phyloP scores from a whole-genome alignment of 1,284 basidiomycete genomes.

The Sanghuangporus sanghuang region DNA sequence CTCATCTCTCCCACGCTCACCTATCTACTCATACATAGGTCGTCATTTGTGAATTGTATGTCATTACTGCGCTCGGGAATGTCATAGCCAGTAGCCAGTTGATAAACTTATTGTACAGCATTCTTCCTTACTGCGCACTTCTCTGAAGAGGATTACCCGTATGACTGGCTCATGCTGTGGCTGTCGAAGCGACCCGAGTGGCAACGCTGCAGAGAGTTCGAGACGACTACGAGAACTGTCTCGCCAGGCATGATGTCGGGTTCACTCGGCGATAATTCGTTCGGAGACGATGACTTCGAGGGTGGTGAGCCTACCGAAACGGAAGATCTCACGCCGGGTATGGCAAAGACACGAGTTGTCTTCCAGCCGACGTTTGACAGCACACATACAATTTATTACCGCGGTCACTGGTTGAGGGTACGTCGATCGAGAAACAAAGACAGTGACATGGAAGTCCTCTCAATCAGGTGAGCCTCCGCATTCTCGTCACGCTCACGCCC shows the following conservation, averaged over 20 bases:
- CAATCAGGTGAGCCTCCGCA: slow-evolving; percentile 49
- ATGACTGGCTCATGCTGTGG: slow-evolving; percentile 46
- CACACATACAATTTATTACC: slow-evolving; percentile 79
- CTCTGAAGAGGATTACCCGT: slow-evolving; percentile 79
- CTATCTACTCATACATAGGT: slow-evolving; percentile 42
- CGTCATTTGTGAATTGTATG: slow-evolving; percentile 74
- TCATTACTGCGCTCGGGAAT: slow-evolving; percentile 18
- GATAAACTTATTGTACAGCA: slow-evolving; percentile 35
- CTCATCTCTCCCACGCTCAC: slow-evolving; percentile 9
- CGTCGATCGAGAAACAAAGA: slow-evolving; percentile 61
- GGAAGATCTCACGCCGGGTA: slow-evolving; percentile 52
- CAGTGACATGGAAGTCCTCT: slow-evolving; percentile 63
- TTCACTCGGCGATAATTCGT: slow-evolving; percentile 48
- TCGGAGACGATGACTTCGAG: slow-evolving; percentile 55
- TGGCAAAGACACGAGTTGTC: slow-evolving; percentile 71
- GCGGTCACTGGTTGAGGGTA: slow-evolving; percentile 75
- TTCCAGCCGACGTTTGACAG: slow-evolving; percentile 81
- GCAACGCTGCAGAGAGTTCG: slow-evolving; percentile 79
- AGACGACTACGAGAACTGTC: slow-evolving; percentile 69
- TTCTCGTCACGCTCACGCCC: neutral
- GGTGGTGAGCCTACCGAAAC: slow-evolving; percentile 34
- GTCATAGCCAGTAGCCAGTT: slow-evolving; percentile 15
- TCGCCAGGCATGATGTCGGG: slow-evolving; percentile 46
- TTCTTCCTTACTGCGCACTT: slow-evolving; percentile 85
- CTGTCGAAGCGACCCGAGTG: slow-evolving; percentile 53